Evolutionary conservation across 371 early-diverging fungal genomes (phyloP).

Genomic region (Nematocida ironsii): DNA sequence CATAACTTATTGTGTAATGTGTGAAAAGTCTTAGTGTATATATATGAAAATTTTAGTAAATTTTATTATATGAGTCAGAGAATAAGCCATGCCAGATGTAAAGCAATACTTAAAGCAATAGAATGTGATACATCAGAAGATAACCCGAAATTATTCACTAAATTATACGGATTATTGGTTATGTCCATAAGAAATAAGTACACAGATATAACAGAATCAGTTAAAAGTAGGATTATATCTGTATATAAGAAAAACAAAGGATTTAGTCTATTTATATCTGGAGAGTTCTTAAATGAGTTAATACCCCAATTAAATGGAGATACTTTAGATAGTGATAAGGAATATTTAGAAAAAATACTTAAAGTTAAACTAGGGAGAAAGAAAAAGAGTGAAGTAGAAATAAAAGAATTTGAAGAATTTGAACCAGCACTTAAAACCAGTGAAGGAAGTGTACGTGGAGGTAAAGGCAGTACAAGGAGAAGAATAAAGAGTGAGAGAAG

Average conservation of each 20-base stretch:
- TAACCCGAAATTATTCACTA: not conserved
- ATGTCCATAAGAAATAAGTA: not conserved
- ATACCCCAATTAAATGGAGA: not conserved
- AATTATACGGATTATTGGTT: not conserved
- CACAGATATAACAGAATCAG: not conserved
- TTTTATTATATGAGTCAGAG: not conserved
- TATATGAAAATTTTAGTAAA: not conserved
- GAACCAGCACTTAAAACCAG: constrained; percentile 30
- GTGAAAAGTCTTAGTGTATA: not conserved
- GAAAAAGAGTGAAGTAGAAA: not conserved
- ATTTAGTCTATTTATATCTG: constrained; percentile 36
- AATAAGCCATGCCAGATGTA: constrained; percentile 2
- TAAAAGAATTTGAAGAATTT: constrained; percentile 38
- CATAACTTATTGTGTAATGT: no score
- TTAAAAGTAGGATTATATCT: not conserved
- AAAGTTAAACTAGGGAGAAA: not conserved
- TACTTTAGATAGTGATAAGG: constrained; percentile 19
- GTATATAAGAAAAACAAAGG: constrained; percentile 19
- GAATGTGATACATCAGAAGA: not conserved
- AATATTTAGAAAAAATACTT: constrained; percentile 30
- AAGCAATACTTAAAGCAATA: not conserved
- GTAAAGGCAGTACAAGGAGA: not conserved
- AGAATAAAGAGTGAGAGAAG: not conserved
- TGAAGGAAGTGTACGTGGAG: not conserved
- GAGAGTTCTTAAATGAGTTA: constrained; percentile 32